phyloP scores from a whole-genome alignment of 257 asterid species.

The Penstemon newberryi region DNA sequence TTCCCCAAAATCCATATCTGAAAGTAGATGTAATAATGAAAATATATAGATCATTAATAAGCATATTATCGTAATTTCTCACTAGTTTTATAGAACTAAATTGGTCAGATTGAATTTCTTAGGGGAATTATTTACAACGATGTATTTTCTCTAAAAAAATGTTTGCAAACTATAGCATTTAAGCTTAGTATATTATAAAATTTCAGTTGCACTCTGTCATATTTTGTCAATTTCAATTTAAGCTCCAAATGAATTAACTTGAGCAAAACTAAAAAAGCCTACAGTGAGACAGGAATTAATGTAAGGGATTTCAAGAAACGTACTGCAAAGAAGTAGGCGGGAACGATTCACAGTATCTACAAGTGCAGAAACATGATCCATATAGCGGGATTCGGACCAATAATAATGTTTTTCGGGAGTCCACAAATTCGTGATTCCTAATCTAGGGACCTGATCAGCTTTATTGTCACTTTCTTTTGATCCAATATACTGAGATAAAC shows the following conservation, averaged over 20 bases:
- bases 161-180: slow-evolving; percentile 17
- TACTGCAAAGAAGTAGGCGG: slow-evolving; percentile 72
- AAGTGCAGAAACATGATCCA: slow-evolving; percentile 72
- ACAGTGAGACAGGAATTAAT: slow-evolving; percentile 3
- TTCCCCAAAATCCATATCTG: slow-evolving; percentile 62
- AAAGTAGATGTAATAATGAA: slow-evolving; percentile 14
- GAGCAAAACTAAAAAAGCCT: slow-evolving; percentile 18
- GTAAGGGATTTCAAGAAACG: slow-evolving; percentile 32
- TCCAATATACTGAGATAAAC: slow-evolving; percentile 71
- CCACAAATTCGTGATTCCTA: slow-evolving; percentile 82
- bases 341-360: slow-evolving; percentile 66
- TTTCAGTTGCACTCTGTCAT: slow-evolving; percentile 1
- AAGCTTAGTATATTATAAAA: background rate
- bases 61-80: background rate
- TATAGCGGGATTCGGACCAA: slow-evolving; percentile 82
- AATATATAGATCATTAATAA: slow-evolving; percentile 1
- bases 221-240: slow-evolving; percentile 11
- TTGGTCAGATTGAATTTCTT: slow-evolving; percentile 17
- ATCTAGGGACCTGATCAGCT: slow-evolving; percentile 60
- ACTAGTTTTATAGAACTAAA: slow-evolving; percentile 8
- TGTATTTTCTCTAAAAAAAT: slow-evolving; percentile 9
- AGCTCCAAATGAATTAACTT: slow-evolving; percentile 13
- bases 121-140: slow-evolving; percentile 8
- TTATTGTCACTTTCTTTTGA: slow-evolving; percentile 72
- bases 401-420: slow-evolving; percentile 90